A percentile compares a stretch with the other conserved stretches of the same genome.
These are phyloP conservation scores for Debaryomyces singareniensis DNA, from an alignment of 1,139 yeast species.

Conservation along the genomic window DNA sequence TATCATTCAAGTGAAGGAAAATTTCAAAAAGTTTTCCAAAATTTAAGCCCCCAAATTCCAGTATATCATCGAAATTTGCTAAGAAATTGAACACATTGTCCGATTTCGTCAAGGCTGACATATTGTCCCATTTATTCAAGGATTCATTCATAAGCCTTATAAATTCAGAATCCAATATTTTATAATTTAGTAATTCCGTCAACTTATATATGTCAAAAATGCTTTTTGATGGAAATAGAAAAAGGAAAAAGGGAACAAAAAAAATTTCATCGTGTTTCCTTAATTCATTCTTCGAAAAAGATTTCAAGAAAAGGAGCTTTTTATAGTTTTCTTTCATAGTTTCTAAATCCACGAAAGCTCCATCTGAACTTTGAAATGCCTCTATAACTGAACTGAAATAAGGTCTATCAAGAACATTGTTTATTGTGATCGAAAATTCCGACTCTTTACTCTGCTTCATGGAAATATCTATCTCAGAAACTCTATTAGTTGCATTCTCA, in stretches of 20 bases:
- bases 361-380: constrained; percentile 9
- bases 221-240: constrained; percentile 19
- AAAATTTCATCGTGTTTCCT: constrained; percentile 35
- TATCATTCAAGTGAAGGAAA: constrained; percentile 33
- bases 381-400: constrained; percentile 20
- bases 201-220: constrained; percentile 24
- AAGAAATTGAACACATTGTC: constrained; percentile 16
- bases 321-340: constrained; percentile 21
- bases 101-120: constrained; percentile 14
- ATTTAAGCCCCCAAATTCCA: constrained; percentile 30
- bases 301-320: constrained; percentile 30
- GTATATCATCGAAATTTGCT: constrained; percentile 15
- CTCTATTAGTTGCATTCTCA: constrained; percentile 16
- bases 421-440: constrained; percentile 27
- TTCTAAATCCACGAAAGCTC: constrained; percentile 8
- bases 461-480: constrained; percentile 18
- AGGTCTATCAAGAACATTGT: constrained; percentile 22
- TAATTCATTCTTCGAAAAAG: constrained; percentile 32
- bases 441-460: constrained; percentile 25
- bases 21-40: constrained; percentile 28
- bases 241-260: constrained; percentile 31
- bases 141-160: constrained; percentile 19
- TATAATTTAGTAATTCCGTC: constrained; percentile 27
- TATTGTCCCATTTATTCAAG: constrained; percentile 23
- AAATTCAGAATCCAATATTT: constrained; percentile 25